Evolutionary conservation across 2,329 filamentous ascomycete species (phyloP).

Genomic region (Fusarium poae): DNA sequence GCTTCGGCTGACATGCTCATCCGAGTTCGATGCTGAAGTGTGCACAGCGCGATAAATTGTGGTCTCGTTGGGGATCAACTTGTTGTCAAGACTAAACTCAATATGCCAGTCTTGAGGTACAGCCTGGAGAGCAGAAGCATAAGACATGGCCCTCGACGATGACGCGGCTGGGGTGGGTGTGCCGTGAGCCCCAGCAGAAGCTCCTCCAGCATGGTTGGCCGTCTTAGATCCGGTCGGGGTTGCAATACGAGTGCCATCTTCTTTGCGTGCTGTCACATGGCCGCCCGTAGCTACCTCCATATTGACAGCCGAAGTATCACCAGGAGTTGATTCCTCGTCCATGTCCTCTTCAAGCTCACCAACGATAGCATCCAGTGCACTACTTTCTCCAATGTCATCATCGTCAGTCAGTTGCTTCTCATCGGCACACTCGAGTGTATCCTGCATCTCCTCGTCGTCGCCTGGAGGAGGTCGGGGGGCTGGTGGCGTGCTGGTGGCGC

Average conservation of each 20-base stretch:
- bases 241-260: conserved; percentile 87
- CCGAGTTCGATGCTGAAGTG: conserved; percentile 63
- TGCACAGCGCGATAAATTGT: conserved; percentile 97
- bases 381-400: conserved; percentile 73
- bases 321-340: conserved; percentile 72
- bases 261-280: conserved; percentile 90
- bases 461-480: conserved; percentile 65
- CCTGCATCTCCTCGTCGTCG: conserved; percentile 72
- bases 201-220: conserved; percentile 58
- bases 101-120: conserved; percentile 96
- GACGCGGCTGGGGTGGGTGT: conserved; percentile 66
- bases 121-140: conserved; percentile 84
- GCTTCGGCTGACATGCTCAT: conserved; percentile 78
- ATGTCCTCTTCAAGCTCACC: conserved; percentile 90
- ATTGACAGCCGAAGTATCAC: conserved; percentile 86
- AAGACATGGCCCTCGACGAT: conserved; percentile 78
- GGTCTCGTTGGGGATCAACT: conserved; percentile 88
- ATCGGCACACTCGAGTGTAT: conserved; percentile 90
- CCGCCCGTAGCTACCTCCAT: conserved; percentile 89
- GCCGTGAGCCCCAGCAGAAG: conserved; percentile 56
- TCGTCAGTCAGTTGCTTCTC: conserved; percentile 85
- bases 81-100: conserved; percentile 89
- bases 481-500: conserved; percentile 65
- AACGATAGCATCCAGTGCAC: conserved; percentile 86
- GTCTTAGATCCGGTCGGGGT: conserved; percentile 76